Conservation (phyloP, 1,139 yeast genomes). For the Candida gigantensis region DNA sequence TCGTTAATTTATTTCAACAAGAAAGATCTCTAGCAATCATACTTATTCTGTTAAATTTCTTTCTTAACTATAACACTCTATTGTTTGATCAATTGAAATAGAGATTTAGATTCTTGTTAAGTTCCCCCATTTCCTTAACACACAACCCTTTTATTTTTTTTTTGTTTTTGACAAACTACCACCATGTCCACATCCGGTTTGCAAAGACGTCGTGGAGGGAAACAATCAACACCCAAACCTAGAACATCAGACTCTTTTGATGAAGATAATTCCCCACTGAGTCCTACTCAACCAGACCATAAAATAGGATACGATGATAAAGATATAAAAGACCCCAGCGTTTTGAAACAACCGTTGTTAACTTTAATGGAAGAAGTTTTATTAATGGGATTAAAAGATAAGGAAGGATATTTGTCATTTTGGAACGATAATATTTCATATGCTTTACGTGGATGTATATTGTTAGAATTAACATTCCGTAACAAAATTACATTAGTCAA, state of each 20-base stretch:
- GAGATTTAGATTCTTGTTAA: no score
- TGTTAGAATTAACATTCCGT: slow-evolving; percentile 88
- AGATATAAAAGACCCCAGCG: slow-evolving; percentile 54
- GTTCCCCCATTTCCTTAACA: no score
- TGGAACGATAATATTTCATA: slow-evolving; percentile 98
- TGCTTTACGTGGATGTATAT: slow-evolving; percentile 91
- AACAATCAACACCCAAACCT: slow-evolving; percentile 16
- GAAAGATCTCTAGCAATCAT: no score
- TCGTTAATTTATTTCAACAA: no score
- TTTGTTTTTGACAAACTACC: neutral
- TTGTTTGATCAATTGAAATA: no score
- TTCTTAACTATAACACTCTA: no score
- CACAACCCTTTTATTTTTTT: neutral
- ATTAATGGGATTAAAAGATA: slow-evolving; percentile 88
- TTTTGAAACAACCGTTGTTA: slow-evolving; percentile 61
- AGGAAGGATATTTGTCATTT: slow-evolving; percentile 92
- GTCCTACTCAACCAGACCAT: slow-evolving; percentile 32
- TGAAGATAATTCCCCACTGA: slow-evolving; percentile 14
- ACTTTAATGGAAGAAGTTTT: slow-evolving; percentile 97
- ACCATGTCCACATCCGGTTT: slow-evolving; percentile 40
- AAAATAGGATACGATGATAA: slow-evolving; percentile 84
- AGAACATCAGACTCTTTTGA: slow-evolving; percentile 13
- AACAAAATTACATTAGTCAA: slow-evolving; percentile 86
- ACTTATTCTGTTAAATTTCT: no score
- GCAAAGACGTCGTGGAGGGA: slow-evolving; percentile 52